phyloP scores from a whole-genome alignment of 176 grass and related monocot genomes.

The Luzula sylvatica region DNA sequence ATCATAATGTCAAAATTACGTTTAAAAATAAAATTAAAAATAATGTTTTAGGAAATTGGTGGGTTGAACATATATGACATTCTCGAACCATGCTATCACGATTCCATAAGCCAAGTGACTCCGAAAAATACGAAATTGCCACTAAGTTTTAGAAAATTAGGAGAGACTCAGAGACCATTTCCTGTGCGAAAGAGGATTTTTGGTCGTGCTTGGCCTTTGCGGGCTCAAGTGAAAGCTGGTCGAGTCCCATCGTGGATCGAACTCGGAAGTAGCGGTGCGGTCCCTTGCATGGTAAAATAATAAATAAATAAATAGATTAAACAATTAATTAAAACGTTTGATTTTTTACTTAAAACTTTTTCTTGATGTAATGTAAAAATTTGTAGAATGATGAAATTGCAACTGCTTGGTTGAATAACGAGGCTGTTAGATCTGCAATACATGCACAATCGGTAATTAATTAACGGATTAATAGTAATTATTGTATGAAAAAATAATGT shows the following conservation, averaged over 20 bases:
- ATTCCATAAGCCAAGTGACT: conserved; percentile 23
- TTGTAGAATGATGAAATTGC: conserved; percentile 78
- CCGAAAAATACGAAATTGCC: conserved; percentile 28
- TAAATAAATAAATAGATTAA: too few relatives aligned
- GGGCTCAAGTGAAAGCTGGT: conserved; percentile 71
- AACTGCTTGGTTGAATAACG: conserved; percentile 68
- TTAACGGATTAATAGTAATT: background rate
- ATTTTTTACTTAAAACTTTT: too few relatives aligned
- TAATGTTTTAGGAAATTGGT: conserved; percentile 34
- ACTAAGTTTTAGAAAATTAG: conserved; percentile 68
- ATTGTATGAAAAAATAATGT: background rate
- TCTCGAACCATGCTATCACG: conserved; percentile 91
- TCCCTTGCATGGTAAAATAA: conserved; percentile 71
- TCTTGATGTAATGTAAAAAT: background rate
- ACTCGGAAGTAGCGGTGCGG: conserved; percentile 23
- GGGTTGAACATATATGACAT: conserved; percentile 80
- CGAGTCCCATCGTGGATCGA: conserved; percentile 80
- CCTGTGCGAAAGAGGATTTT: conserved; percentile 80
- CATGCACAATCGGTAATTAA: conserved; percentile 72
- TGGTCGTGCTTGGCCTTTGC: conserved; percentile 87
- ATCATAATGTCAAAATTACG: too few relatives aligned
- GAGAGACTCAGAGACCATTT: conserved; percentile 52
- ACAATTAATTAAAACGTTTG: too few relatives aligned
- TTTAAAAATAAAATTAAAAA: too few relatives aligned
- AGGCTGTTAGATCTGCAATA: conserved; percentile 70